Conservation (phyloP, 805 yeast genomes). For the Vanderwaltozyma verrucispora region DNA sequence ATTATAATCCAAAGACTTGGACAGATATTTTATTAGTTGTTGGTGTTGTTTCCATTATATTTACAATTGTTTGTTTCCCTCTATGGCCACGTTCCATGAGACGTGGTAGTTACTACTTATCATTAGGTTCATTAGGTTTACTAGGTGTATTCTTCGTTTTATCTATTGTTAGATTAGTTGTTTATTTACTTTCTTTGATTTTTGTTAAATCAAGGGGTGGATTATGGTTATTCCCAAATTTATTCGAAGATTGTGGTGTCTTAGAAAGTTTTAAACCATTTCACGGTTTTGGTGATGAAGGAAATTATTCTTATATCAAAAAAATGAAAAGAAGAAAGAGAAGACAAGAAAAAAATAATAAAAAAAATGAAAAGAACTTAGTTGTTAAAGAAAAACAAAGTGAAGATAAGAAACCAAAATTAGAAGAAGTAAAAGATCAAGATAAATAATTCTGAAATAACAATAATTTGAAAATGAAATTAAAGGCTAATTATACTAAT, state of each 20-base stretch:
- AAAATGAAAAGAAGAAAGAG: slow-evolving; percentile 25
- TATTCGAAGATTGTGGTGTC: slow-evolving; percentile 92
- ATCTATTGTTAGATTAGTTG: slow-evolving; percentile 68
- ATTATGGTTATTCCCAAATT: slow-evolving; percentile 93
- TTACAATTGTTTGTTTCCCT: slow-evolving; percentile 73
- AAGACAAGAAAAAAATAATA: slow-evolving; percentile 17
- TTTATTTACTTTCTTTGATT: slow-evolving; percentile 37
- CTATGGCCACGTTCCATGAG: slow-evolving; percentile 92
- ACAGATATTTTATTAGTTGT: slow-evolving; percentile 32
- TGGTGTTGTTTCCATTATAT: slow-evolving; percentile 46
- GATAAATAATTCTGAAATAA: too few species aligned
- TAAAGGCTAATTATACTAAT: too few species aligned
- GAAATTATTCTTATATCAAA: slow-evolving; percentile 25
- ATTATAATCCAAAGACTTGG: slow-evolving; percentile 53
- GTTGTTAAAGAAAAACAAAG: neutral
- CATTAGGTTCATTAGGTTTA: slow-evolving; percentile 65
- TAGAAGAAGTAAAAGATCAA: too few species aligned
- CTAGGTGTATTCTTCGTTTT: slow-evolving; percentile 64
- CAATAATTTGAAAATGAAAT: too few species aligned
- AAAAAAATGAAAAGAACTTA: neutral
- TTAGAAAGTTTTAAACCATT: slow-evolving; percentile 83
- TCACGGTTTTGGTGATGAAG: slow-evolving; percentile 67
- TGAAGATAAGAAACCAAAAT: neutral
- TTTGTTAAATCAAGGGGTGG: slow-evolving; percentile 43
- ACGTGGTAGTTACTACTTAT: slow-evolving; percentile 80